Evolutionary conservation across 2,329 filamentous ascomycete genomes (phyloP).

Genomic region (Ophioceras dolichostomum): DNA sequence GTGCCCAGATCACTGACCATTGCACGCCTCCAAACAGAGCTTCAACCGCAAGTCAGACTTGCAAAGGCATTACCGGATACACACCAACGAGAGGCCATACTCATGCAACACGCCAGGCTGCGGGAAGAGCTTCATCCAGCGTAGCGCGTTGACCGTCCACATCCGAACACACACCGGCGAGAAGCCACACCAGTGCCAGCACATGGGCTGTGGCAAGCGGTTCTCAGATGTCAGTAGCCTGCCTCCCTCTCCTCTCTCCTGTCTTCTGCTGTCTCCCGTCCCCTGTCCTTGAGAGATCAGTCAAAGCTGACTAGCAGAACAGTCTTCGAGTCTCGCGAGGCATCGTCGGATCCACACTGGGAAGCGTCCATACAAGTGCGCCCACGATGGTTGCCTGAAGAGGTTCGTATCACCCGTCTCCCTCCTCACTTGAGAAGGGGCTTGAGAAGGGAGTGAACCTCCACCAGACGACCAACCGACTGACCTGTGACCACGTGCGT

Average conservation of each 20-base stretch:
- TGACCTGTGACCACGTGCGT: too few species aligned
- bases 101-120: constrained; percentile 47
- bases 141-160: constrained; percentile 58
- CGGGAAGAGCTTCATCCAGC: constrained; percentile 60
- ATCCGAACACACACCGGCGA: constrained; percentile 74
- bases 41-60: constrained; percentile 64
- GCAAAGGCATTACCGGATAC: constrained; percentile 58
- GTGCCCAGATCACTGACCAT: too few species aligned
- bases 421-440: too few species aligned
- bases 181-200: constrained; percentile 58
- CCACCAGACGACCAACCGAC: too few species aligned
- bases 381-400: constrained; percentile 49
- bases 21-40: constrained; percentile 36
- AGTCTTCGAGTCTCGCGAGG: constrained; percentile 54
- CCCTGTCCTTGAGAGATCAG: too few species aligned
- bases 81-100: constrained; percentile 60
- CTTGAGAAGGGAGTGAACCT: too few species aligned
- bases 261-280: background rate
- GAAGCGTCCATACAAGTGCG: constrained; percentile 53
- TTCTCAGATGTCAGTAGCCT: constrained; percentile 51
- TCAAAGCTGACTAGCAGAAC: constrained; percentile 4
- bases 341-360: constrained; percentile 56
- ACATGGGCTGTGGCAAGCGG: constrained; percentile 52
- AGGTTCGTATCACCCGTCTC: constrained; percentile 37
- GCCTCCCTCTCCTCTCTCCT: background rate